Conservation (phyloP, 2,329 filamentous ascomycete genomes). For the Colletotrichum eleusines region DNA sequence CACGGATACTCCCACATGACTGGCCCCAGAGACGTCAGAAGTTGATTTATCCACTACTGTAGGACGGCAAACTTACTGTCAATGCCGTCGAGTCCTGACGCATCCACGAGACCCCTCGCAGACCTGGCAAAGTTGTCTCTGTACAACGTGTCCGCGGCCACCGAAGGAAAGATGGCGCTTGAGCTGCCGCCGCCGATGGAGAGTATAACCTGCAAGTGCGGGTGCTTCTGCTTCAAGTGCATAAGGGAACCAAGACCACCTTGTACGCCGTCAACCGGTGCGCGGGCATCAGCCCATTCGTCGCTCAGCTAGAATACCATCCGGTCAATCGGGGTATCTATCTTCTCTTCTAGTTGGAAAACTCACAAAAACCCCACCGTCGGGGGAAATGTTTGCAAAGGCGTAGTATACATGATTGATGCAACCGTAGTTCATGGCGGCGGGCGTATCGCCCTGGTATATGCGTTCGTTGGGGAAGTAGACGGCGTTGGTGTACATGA, state of each 20-base stretch:
- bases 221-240: conserved; percentile 77
- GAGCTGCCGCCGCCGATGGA: conserved; percentile 79
- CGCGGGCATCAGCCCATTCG: conserved; percentile 80
- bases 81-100: conserved; percentile 72
- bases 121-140: conserved; percentile 79
- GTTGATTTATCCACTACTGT: not conserved
- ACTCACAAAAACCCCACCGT: conserved; percentile 82
- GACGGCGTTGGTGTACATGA: conserved; percentile 78
- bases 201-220: conserved; percentile 79
- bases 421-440: conserved; percentile 78
- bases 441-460: conserved; percentile 79
- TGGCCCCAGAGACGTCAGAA: conserved; percentile 51
- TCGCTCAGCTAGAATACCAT: conserved; percentile 73
- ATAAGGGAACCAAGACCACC: conserved; percentile 81
- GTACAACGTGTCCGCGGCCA: conserved; percentile 70
- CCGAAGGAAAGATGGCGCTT: conserved; percentile 74
- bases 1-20: conserved; percentile 86
- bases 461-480: conserved; percentile 87
- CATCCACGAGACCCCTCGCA: conserved; percentile 74
- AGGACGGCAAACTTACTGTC: conserved; percentile 68
- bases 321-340: conserved; percentile 16
- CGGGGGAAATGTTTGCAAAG: conserved; percentile 79
- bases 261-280: conserved; percentile 77
- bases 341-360: conserved; percentile 28
- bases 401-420: conserved; percentile 88